phyloP scores from a whole-genome alignment of 169 alveolate genomes.

The Eimeria mitis region DNA sequence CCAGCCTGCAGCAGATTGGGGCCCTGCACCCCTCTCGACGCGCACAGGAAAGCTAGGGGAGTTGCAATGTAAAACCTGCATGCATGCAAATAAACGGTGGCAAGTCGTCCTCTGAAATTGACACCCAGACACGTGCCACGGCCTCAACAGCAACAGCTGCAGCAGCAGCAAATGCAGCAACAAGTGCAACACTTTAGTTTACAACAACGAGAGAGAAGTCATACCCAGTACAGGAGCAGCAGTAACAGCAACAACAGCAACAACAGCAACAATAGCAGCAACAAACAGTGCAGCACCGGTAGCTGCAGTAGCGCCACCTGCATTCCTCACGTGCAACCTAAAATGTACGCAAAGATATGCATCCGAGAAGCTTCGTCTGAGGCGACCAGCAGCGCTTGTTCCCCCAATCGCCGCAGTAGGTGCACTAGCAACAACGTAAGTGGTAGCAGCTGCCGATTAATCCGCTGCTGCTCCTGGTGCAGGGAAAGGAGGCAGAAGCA shows the following conservation, averaged over 20 bases:
- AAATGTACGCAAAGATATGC: constrained; percentile 23
- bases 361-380: constrained; percentile 24
- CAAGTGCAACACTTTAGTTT: background rate
- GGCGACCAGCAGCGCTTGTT: constrained; percentile 41
- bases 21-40: background rate
- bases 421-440: constrained; percentile 43
- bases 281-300: background rate
- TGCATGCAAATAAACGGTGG: background rate
- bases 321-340: constrained; percentile 72
- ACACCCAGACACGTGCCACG: background rate
- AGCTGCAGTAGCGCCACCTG: constrained; percentile 9
- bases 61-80: constrained; percentile 64
- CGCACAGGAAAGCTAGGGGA: constrained; percentile 24
- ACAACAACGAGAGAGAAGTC: background rate
- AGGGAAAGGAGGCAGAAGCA: constrained; percentile 16
- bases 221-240: background rate
- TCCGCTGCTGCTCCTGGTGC: background rate
- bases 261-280: constrained; percentile 8
- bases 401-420: constrained; percentile 47
- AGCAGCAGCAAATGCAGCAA: constrained; percentile 29
- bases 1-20: constrained; percentile 14
- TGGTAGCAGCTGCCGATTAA: constrained; percentile 16
- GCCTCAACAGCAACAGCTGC: background rate
- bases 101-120: background rate
- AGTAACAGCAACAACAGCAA: background rate